Evolutionary conservation across 768 basidiomycete genomes (phyloP).

Genomic region (Mycena chlorophos): DNA sequence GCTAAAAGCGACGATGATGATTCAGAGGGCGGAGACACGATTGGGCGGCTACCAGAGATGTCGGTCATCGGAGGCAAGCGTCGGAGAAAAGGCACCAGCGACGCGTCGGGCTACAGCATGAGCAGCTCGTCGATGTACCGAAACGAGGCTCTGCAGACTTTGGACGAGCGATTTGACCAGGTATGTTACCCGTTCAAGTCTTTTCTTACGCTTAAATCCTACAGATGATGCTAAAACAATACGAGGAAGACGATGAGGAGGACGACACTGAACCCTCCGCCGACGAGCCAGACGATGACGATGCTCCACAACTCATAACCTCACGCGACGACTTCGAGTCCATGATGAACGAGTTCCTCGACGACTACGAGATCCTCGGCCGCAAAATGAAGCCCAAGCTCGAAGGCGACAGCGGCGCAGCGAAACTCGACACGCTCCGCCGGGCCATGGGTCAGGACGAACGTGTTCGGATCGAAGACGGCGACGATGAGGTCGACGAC

Average conservation of each 20-base stretch:
- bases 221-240: constrained; percentile 78
- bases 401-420: constrained; percentile 66
- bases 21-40: constrained; percentile 79
- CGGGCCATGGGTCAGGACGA: constrained; percentile 73
- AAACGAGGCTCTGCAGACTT: constrained; percentile 80
- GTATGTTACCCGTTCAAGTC: constrained; percentile 38
- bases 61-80: constrained; percentile 77
- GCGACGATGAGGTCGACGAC: constrained; percentile 49
- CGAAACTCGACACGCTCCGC: constrained; percentile 81
- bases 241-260: constrained; percentile 60
- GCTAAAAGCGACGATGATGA: constrained; percentile 47
- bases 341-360: constrained; percentile 92
- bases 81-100: constrained; percentile 71
- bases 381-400: constrained; percentile 81
- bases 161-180: constrained; percentile 95
- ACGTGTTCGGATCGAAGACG: constrained; percentile 47
- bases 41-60: constrained; percentile 70
- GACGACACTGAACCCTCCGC: constrained; percentile 35
- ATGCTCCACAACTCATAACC: constrained; percentile 73
- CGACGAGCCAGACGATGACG: constrained; percentile 49
- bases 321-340: constrained; percentile 85
- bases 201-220: not conserved
- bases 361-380: constrained; percentile 87
- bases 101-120: constrained; percentile 95
- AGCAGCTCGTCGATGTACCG: constrained; percentile 95